phyloP scores from a whole-genome alignment of 2,329 filamentous ascomycete species.

The Aciculosporium take region DNA sequence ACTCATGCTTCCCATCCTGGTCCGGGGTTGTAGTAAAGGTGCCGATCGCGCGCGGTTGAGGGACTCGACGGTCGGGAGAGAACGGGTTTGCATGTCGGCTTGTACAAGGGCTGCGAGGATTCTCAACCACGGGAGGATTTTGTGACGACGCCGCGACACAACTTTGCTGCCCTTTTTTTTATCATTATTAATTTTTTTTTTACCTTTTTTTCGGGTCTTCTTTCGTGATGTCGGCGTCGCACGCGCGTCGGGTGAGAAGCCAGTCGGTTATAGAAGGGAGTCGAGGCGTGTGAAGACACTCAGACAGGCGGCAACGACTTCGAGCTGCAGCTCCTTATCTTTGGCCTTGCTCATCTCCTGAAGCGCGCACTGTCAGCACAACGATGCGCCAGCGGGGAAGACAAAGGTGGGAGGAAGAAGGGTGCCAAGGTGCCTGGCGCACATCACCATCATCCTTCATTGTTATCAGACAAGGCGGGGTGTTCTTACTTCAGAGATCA shows the following conservation, averaged over 20 bases:
- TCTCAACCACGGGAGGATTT: neutral
- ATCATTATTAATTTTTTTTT: too few relatives aligned
- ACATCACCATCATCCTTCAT: neutral
- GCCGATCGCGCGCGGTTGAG: too few relatives aligned
- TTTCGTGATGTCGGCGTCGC: neutral
- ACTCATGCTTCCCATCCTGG: too few relatives aligned
- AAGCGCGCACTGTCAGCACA: conserved; percentile 9
- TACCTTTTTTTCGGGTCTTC: neutral
- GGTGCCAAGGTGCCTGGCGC: too few relatives aligned
- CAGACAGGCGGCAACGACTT: conserved; percentile 91
- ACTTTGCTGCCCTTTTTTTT: neutral
- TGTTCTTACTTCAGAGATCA: conserved; percentile 54
- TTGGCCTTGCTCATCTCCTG: conserved; percentile 71
- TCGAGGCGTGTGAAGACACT: conserved; percentile 96
- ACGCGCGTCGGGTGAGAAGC: neutral
- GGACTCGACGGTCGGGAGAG: too few relatives aligned
- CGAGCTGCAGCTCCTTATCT: conserved; percentile 89
- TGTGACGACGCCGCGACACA: neutral
- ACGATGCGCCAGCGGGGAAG: neutral
- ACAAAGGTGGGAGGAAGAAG: neutral
- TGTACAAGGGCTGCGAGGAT: neutral
- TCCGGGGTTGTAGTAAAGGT: too few relatives aligned
- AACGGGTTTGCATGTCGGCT: neutral
- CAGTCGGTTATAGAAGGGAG: conserved; percentile 59
- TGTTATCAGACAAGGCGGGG: neutral